Percentiles rank a stretch among this genome's conserved stretches.
These are phyloP conservation scores for Senna siamea DNA, from an alignment of 306 rosid genomes.

Conservation along the genomic window DNA sequence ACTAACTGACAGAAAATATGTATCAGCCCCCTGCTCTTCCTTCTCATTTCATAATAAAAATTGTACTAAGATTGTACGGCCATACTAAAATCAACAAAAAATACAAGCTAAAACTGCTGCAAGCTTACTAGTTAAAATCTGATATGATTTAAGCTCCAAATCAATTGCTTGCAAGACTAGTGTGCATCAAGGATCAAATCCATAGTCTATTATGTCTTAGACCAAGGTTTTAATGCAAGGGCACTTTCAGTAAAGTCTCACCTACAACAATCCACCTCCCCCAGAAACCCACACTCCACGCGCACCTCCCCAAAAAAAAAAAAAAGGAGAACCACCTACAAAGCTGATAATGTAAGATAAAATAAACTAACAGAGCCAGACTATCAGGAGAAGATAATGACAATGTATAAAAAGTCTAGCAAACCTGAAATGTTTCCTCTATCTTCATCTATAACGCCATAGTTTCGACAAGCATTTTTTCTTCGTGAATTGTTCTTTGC, in stretches of 20 bases:
- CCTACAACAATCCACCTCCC: too few relatives aligned
- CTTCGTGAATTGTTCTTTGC: constrained; percentile 15
- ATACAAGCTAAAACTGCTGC: background rate
- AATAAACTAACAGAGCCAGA: too few relatives aligned
- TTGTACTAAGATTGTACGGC: background rate
- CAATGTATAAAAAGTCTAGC: background rate
- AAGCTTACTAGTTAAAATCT: background rate
- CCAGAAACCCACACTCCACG: too few relatives aligned
- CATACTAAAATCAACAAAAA: background rate
- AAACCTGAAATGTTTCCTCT: constrained; percentile 11
- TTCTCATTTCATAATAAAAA: background rate
- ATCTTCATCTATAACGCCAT: background rate
- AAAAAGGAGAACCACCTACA: background rate
- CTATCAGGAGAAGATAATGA: background rate
- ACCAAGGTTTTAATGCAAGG: background rate
- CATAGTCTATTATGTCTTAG: background rate
- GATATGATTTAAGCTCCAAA: background rate
- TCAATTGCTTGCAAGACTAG: background rate
- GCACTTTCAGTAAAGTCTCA: background rate
- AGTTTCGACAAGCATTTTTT: background rate
- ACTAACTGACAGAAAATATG: background rate
- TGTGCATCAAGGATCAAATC: background rate
- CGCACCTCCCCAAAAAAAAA: too few relatives aligned
- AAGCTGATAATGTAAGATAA: background rate
- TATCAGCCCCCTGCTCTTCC: too few relatives aligned